Percentiles rank a stretch among this genome's conserved stretches.
phyloP scores from a whole-genome alignment of 1,284 basidiomycete genomes.

The Sporisorium scitamineum region DNA sequence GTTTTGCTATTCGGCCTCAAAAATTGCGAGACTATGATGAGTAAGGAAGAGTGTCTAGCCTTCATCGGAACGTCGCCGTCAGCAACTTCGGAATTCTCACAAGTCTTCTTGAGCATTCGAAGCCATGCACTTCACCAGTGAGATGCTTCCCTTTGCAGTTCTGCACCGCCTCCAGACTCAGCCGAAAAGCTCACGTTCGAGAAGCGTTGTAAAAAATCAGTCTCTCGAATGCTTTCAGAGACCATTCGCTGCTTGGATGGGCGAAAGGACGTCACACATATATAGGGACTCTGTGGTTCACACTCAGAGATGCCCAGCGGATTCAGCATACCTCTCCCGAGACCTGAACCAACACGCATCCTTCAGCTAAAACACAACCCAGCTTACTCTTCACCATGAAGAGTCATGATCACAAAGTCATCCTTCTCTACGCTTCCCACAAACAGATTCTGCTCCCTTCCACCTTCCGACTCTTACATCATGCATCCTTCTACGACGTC shows the following conservation, averaged over 20 bases:
- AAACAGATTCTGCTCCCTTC: conserved; percentile 15
- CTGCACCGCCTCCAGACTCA: neutral
- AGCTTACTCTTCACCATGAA: neutral
- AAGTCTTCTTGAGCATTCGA: neutral
- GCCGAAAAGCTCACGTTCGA: neutral
- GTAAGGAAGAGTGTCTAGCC: neutral
- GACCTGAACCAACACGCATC: neutral
- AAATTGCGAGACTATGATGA: neutral
- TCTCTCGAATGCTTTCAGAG: neutral
- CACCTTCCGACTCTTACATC: conserved; percentile 28
- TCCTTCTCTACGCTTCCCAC: conserved; percentile 33
- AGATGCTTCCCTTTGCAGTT: neutral
- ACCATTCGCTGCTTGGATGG: neutral
- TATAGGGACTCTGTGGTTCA: neutral
- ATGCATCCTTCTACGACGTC: conserved; percentile 27
- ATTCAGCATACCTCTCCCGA: neutral
- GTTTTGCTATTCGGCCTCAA: neutral
- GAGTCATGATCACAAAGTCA: conserved; percentile 28
- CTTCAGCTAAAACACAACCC: neutral
- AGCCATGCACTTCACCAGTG: neutral
- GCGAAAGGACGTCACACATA: neutral
- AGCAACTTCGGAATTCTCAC: neutral
- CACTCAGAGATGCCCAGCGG: neutral
- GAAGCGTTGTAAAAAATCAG: too few species aligned
- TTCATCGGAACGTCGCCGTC: neutral